Base-by-base conservation (phyloP, 495 filamentous ascomycete genomes). In the Cairneyella variabilis region DNA sequence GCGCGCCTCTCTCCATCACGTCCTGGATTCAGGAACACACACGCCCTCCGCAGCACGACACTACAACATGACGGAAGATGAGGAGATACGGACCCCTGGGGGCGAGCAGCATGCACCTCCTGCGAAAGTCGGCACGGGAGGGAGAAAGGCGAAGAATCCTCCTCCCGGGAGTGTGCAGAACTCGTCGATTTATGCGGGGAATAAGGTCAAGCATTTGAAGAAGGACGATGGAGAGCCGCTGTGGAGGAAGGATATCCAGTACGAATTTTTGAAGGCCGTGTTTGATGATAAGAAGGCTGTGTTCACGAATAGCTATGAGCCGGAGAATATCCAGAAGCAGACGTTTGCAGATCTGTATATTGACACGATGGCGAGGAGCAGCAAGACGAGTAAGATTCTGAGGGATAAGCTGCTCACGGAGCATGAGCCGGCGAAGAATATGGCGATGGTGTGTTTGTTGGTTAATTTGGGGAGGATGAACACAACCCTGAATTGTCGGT, bases 391-490 rank as follows among this genome's bases (percentile, higher is more conserved):
- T 72, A 97, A 97, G 70, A 95, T 98, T 54, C 76, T 98, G 46
- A 88, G 95, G 65, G 93, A 98, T 61, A 98, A 98, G 75, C 79
- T 98, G 59, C 83, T 96, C 62, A 92, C 83, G 62, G 93, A 97
- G 66, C 86, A 89, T 60, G 83, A 87, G 51, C 90, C 90, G 38
- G 93, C 95, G 25, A 87, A 95, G 66, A 90, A 88, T 64, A 98
- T 98, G 95, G 93, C 93, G 8, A 98, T 98, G 93, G 90, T 98
- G 53, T 98, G 93, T 73, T 71, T 98, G 63, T 73, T 98, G 64
- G 93, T 98, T 62, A 98, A 98, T 66, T 85, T 98, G 57, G 93
- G 93, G 38, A 79, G 93, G 53, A 98, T 98, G 95, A 98, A 98
- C 69, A 98, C 93, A 14, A 98, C 93, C 0, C 74, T 98, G 20